A percentile compares a stretch with the other conserved stretches of the same genome.
These are phyloP conservation scores for Secale cereale DNA, from an alignment of 176 grass and related monocot genomes.

Conservation along the genomic window DNA sequence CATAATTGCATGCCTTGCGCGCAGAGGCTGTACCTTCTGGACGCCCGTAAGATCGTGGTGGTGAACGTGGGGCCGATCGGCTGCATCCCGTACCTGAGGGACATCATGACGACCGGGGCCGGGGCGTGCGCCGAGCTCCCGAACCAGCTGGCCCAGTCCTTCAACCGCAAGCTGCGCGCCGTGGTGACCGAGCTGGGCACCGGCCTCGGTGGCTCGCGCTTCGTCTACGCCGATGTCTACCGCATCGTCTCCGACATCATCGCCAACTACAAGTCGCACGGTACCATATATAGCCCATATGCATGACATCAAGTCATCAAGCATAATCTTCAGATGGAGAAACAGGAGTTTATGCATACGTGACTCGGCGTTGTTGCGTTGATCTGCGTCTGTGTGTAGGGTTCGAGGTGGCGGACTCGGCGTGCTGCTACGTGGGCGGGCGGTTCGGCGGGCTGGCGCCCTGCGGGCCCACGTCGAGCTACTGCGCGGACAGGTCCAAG, in stretches of 20 bases:
- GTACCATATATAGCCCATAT: neutral
- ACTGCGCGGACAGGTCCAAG: constrained; percentile 73
- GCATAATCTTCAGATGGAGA: neutral
- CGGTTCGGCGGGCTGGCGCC: constrained; percentile 65
- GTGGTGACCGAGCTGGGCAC: constrained; percentile 49
- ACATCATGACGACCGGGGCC: constrained; percentile 32
- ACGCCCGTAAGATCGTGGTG: constrained; percentile 76
- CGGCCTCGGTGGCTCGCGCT: constrained; percentile 50
- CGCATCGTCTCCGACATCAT: constrained; percentile 62
- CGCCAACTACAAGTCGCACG: constrained; percentile 52
- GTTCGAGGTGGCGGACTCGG: constrained; percentile 69
- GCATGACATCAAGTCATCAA: too few species aligned
- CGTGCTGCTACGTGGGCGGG: constrained; percentile 59
- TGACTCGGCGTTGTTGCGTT: neutral
- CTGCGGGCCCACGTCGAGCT: constrained; percentile 51
- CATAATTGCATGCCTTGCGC: too few species aligned
- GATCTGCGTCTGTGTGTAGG: constrained; percentile 12
- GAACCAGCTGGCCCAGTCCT: constrained; percentile 61
- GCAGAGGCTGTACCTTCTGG: constrained; percentile 75
- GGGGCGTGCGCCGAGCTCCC: constrained; percentile 49
- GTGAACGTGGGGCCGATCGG: constrained; percentile 79
- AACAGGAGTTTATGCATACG: neutral
- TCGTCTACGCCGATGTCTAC: constrained; percentile 81
- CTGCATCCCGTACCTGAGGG: constrained; percentile 79
- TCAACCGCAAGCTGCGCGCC: constrained; percentile 56